Evolutionary conservation across 202 grass and related monocot species (phyloP), one percentile per base, ranked within the genome.

Genomic region (Panicum virgatum): DNA sequence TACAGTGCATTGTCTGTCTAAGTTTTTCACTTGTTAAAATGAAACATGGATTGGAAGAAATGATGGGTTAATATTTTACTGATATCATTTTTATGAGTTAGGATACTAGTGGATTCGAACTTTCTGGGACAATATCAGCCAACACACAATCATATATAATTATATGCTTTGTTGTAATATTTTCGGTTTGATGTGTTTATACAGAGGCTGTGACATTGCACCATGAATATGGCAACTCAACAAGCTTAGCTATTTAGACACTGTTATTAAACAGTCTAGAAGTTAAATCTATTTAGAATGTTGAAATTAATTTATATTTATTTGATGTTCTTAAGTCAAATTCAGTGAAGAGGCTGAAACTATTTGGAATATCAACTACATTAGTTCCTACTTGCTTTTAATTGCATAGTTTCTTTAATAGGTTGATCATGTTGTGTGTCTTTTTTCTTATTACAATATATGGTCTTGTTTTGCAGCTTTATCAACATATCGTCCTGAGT

Each of bases 401-500:
- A 23, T 40, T 38, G 32, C 27, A 15, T 42, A 32, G 22, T 61
- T 76, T 62, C 52, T 44, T 62, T 50, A 54, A 74, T 75, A 80
- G 12, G 18, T 37, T 34, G 40, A 58, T 37, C 38, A 62, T 75
- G 44, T 11, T 52, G 18, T 42, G 11, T 44, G 5, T 56, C 0
- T 29, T 77, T n/a, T 20, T 29, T 79, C 78, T 90, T 50, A 79
- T 75, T 78, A 48, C 39, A 81, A 81, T 78, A 20, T 70, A n/a
- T 42, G 47, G 58, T 85, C 36, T 79, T 52, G 71, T 86, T 83
- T 90, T 23, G 19, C 85, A 98, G 96, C 86, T 98, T 75, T 98
- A 96, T 62, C 89, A 96, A 83, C 96, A 96, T 77, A 98, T 98
- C 7, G 92, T 98, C 76, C 83, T 98, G 5, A 98, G 92, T 90